These are phyloP conservation scores for Lentinula sp. DNA, from an alignment of 768 basidiomycete genomes.

Conservation along the genomic window DNA sequence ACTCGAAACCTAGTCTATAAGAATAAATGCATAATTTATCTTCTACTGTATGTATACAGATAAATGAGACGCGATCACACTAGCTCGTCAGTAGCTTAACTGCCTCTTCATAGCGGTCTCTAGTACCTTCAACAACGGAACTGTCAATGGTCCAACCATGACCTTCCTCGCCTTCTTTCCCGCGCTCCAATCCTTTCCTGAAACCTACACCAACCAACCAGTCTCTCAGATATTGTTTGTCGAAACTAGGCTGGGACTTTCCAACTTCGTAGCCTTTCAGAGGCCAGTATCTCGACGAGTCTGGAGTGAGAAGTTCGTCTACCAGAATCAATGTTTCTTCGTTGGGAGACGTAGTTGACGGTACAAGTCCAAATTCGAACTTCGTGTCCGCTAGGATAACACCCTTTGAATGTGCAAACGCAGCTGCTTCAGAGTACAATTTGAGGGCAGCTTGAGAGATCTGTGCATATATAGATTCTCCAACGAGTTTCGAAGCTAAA, in stretches of 20 bases:
- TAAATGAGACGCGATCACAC: not conserved
- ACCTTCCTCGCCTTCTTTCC: slow-evolving; percentile 56
- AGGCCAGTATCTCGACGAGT: slow-evolving; percentile 98
- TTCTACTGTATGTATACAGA: not conserved
- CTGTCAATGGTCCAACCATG: slow-evolving; percentile 78
- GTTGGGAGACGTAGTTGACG: slow-evolving; percentile 20
- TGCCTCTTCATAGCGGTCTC: slow-evolving; percentile 74
- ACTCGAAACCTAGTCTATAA: not conserved
- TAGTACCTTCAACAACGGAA: slow-evolving; percentile 72
- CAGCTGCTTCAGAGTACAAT: slow-evolving; percentile 71
- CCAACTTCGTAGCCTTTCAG: slow-evolving; percentile 67
- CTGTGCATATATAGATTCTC: slow-evolving; percentile 52
- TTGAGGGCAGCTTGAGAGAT: slow-evolving; percentile 57
- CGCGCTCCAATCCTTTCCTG: slow-evolving; percentile 71
- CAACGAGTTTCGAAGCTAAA: slow-evolving; percentile 61
- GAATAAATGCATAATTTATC: not conserved
- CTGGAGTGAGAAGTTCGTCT: slow-evolving; percentile 96
- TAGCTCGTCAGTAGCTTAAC: slow-evolving; percentile 45
- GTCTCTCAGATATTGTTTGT: slow-evolving; percentile 94
- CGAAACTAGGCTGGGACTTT: slow-evolving; percentile 80
- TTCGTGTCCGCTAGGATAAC: slow-evolving; percentile 98
- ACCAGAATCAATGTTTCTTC: slow-evolving; percentile 67
- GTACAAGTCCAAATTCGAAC: slow-evolving; percentile 92
- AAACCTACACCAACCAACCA: slow-evolving; percentile 77
- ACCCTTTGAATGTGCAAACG: slow-evolving; percentile 65